These are phyloP conservation scores for Lasiosphaeria hispida DNA, from an alignment of 495 filamentous ascomycete genomes.

Conservation along the genomic window DNA sequence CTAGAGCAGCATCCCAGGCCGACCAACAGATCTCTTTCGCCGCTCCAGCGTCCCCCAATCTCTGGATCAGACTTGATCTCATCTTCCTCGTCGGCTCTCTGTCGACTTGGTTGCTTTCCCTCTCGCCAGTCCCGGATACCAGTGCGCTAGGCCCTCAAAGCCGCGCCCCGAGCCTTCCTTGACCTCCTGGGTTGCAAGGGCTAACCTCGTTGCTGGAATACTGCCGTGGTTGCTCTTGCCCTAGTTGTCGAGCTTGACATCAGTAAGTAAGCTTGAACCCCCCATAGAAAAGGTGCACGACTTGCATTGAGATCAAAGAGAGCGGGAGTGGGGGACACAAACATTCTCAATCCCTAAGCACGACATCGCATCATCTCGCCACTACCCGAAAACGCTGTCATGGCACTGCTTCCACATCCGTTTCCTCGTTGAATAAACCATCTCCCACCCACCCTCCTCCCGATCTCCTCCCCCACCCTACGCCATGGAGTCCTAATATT, in stretches of 20 bases:
- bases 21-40: neutral
- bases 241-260: constrained; percentile 10
- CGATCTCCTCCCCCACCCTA: neutral
- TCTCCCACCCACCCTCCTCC: no score
- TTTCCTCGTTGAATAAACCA: neutral
- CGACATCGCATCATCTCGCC: neutral
- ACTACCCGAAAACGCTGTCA: neutral
- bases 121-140: neutral
- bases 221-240: constrained; percentile 34
- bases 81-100: neutral
- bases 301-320: neutral
- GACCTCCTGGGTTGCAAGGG: constrained; percentile 18
- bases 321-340: neutral
- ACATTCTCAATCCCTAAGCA: constrained; percentile 5
- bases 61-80: no score
- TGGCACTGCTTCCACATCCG: neutral
- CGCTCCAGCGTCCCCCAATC: neutral
- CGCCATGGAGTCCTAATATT: constrained; percentile 1
- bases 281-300: constrained; percentile 8
- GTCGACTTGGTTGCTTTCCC: neutral
- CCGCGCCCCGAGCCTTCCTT: neutral
- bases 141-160: neutral
- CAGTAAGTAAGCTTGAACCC: constrained; percentile 18
- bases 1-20: neutral
- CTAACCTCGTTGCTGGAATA: constrained; percentile 40